Percentiles rank a stretch among this genome's conserved stretches.
These are phyloP conservation scores for Trichoderma oligosporum DNA, from an alignment of 2,329 filamentous ascomycete species.

Conservation along the genomic window DNA sequence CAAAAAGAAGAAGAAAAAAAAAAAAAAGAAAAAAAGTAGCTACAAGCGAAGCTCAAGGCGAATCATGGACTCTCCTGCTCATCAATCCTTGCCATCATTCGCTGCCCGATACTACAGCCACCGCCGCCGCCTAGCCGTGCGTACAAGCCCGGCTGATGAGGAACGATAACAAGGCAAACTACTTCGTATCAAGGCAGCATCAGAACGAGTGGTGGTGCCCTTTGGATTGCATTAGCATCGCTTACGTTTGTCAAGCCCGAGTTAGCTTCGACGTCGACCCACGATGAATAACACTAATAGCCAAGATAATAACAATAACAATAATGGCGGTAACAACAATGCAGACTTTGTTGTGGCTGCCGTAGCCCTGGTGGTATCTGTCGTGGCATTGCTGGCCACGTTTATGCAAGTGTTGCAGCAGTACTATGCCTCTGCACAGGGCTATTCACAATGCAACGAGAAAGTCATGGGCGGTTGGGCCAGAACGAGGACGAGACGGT, in stretches of 20 bases:
- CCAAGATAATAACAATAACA: conserved; percentile 2
- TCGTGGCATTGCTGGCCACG: conserved; percentile 45
- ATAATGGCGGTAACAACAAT: conserved; percentile 19
- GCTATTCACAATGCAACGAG: conserved; percentile 46
- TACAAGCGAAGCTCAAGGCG: neutral
- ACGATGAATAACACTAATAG: conserved; percentile 2
- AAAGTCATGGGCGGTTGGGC: conserved; percentile 49
- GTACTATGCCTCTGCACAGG: conserved; percentile 48
- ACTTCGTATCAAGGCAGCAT: neutral
- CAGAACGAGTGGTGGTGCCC: too few relatives aligned
- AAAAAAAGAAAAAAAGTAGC: neutral
- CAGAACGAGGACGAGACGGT: conserved; percentile 37
- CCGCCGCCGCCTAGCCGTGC: neutral
- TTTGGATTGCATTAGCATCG: neutral
- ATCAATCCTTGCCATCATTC: neutral
- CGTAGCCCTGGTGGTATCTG: conserved; percentile 45
- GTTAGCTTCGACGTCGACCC: neutral
- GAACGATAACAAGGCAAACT: neutral
- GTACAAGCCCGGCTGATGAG: neutral
- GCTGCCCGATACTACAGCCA: neutral
- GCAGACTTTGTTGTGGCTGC: conserved; percentile 39
- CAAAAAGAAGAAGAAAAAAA: neutral
- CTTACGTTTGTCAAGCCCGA: neutral
- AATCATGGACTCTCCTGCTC: neutral
- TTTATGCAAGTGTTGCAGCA: conserved; percentile 49